phyloP scores from a whole-genome alignment of 2,329 filamentous ascomycete species.

The Diaporthe eres region DNA sequence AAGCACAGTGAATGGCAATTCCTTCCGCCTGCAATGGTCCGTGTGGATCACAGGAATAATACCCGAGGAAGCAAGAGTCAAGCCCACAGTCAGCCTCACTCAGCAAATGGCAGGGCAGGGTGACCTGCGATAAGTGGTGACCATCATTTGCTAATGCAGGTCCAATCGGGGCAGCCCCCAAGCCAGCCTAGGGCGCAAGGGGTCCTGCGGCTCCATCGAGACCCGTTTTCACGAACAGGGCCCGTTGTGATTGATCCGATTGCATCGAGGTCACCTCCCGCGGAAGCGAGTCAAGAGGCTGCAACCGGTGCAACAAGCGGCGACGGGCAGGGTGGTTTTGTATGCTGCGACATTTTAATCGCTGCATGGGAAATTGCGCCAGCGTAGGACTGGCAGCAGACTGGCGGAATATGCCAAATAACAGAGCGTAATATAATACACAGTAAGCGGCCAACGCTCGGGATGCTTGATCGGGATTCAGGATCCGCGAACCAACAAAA shows the following conservation, averaged over 20 bases:
- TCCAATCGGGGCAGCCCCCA: slow-evolving; percentile 40
- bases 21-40: slow-evolving; percentile 15
- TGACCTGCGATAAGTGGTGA: slow-evolving; percentile 36
- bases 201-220: slow-evolving; percentile 36
- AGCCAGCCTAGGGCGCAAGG: slow-evolving; percentile 29
- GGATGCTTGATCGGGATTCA: slow-evolving; percentile 21
- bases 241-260: slow-evolving; percentile 34
- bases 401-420: slow-evolving; percentile 22
- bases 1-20: slow-evolving; percentile 24
- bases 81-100: slow-evolving; percentile 37
- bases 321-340: slow-evolving; percentile 18
- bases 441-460: background rate
- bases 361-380: slow-evolving; percentile 36
- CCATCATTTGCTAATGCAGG: slow-evolving; percentile 40
- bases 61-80: slow-evolving; percentile 35
- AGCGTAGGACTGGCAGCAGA: slow-evolving; percentile 6
- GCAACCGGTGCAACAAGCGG: slow-evolving; percentile 11
- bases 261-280: slow-evolving; percentile 25
- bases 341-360: slow-evolving; percentile 29
- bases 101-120: slow-evolving; percentile 36
- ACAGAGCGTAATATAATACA: slow-evolving; percentile 20
- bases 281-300: slow-evolving; percentile 30
- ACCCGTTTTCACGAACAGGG: slow-evolving; percentile 36
- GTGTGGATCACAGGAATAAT: slow-evolving; percentile 35
- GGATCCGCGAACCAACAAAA: slow-evolving; percentile 27